A percentile compares a stretch with the other conserved stretches of the same genome.
Evolutionary conservation across 768 basidiomycete genomes (phyloP).

Genomic region (Lanmaoa pseudosensibilis): DNA sequence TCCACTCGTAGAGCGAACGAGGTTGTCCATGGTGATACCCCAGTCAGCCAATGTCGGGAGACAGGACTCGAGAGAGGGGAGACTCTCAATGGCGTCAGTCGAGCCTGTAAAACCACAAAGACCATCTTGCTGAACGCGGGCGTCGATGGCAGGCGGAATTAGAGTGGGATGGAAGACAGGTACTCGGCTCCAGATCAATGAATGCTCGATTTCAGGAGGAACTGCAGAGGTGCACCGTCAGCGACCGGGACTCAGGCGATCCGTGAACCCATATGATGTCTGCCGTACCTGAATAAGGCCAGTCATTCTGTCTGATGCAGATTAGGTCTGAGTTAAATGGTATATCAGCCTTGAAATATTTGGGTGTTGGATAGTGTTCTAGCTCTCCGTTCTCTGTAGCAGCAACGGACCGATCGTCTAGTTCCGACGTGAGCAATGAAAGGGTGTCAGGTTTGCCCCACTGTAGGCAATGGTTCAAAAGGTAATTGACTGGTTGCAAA

Average conservation of each 20-base stretch:
- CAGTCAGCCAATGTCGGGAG: constrained; percentile 68
- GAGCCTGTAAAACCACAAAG: constrained; percentile 80
- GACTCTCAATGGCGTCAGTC: constrained; percentile 53
- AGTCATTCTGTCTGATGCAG: constrained; percentile 79
- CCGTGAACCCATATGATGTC: not conserved
- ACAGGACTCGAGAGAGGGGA: constrained; percentile 55
- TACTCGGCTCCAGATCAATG: constrained; percentile 73
- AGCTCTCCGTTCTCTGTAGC: not conserved
- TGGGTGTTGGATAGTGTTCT: constrained; percentile 29
- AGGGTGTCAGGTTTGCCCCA: constrained; percentile 74
- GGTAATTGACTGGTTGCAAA: constrained; percentile 57
- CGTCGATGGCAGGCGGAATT: constrained; percentile 48
- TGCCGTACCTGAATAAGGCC: constrained; percentile 78
- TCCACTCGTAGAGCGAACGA: constrained; percentile 52
- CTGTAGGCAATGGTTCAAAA: constrained; percentile 65
- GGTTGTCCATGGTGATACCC: constrained; percentile 62
- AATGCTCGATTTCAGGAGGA: constrained; percentile 71
- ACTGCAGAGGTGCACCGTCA: constrained; percentile 38
- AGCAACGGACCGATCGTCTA: constrained; percentile 40
- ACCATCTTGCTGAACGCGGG: constrained; percentile 71
- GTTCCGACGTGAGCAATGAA: constrained; percentile 55
- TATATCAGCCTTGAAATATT: constrained; percentile 67
- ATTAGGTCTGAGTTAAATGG: constrained; percentile 49
- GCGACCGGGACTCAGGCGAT: not conserved
- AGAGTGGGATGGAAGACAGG: constrained; percentile 67